These are phyloP conservation scores for Syncephalastrum sp. DNA, from an alignment of 371 early-diverging fungal species.

Conservation along the genomic window DNA sequence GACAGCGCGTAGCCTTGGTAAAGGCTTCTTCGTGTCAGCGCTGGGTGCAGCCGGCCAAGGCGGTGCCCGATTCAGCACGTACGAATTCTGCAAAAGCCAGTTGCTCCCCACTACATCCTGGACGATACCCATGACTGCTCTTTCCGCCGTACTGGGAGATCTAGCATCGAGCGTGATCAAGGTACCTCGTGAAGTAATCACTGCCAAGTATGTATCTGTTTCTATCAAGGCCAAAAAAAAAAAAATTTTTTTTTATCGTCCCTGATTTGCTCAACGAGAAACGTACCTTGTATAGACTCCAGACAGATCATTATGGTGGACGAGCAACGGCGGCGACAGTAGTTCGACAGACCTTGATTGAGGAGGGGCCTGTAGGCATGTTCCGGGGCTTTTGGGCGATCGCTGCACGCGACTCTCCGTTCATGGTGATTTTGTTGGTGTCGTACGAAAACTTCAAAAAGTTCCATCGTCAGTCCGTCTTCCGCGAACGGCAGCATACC, in stretches of 20 bases:
- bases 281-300: conserved; percentile 41
- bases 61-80: conserved; percentile 74
- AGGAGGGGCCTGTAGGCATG: conserved; percentile 70
- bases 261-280: conserved; percentile 5
- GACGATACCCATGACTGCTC: conserved; percentile 63
- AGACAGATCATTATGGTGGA: conserved; percentile 61
- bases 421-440: conserved; percentile 81
- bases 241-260: conserved; percentile 6
- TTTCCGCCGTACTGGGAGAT: conserved; percentile 78
- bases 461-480: conserved; percentile 58
- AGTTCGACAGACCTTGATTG: conserved; percentile 55
- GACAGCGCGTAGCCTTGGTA: conserved; percentile 54
- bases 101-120: conserved; percentile 43
- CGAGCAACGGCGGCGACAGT: conserved; percentile 44
- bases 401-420: conserved; percentile 76
- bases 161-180: conserved; percentile 76
- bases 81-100: conserved; percentile 71
- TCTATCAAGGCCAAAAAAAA: neutral
- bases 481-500: conserved; percentile 30
- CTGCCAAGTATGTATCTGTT: conserved; percentile 46
- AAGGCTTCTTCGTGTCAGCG: conserved; percentile 70
- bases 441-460: conserved; percentile 82
- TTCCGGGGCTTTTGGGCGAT: conserved; percentile 82
- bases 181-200: conserved; percentile 85
- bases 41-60: conserved; percentile 78